Evolutionary conservation across 495 filamentous ascomycete genomes (phyloP).

Genomic region (Xylaria intraflava): DNA sequence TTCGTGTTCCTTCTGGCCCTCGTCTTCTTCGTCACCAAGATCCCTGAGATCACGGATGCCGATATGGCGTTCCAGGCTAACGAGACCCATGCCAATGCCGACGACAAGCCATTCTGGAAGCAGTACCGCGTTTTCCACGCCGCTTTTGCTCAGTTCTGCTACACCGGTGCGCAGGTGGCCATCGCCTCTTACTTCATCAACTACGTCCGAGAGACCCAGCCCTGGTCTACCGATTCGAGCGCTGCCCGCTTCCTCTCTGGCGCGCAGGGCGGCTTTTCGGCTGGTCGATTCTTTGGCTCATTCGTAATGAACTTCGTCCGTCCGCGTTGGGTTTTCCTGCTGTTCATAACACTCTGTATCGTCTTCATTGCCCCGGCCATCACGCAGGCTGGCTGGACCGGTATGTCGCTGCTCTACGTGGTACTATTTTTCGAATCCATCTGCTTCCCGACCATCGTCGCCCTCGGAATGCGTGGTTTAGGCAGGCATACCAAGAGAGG

Average conservation of each 20-base stretch:
- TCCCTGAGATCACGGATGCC: constrained; percentile 69
- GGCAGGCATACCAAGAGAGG: constrained; percentile 65
- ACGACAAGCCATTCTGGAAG: constrained; percentile 49
- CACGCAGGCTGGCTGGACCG: constrained; percentile 42
- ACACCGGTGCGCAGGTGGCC: constrained; percentile 61
- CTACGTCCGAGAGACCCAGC: constrained; percentile 29
- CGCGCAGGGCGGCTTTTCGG: constrained; percentile 59
- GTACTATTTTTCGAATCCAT: constrained; percentile 62
- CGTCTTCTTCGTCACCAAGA: constrained; percentile 57
- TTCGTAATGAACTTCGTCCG: constrained; percentile 45
- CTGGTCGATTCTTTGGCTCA: constrained; percentile 56
- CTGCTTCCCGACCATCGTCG: constrained; percentile 66
- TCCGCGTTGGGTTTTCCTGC: constrained; percentile 46
- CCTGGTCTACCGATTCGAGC: constrained; percentile 13
- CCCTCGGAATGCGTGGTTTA: constrained; percentile 59
- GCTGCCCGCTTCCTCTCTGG: constrained; percentile 48
- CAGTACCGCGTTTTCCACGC: constrained; percentile 64
- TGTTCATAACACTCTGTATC: constrained; percentile 45
- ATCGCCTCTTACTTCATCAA: constrained; percentile 49
- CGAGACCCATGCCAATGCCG: constrained; percentile 32
- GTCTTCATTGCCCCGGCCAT: constrained; percentile 55
- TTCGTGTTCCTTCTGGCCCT: constrained; percentile 61
- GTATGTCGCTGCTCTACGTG: constrained; percentile 54
- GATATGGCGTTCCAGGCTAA: constrained; percentile 56
- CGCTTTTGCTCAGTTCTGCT: constrained; percentile 63